A percentile compares a stretch with the other conserved stretches of the same genome.
Evolutionary conservation across 1,139 yeast genomes (phyloP).

Genomic region (Suhomyces kunorum): DNA sequence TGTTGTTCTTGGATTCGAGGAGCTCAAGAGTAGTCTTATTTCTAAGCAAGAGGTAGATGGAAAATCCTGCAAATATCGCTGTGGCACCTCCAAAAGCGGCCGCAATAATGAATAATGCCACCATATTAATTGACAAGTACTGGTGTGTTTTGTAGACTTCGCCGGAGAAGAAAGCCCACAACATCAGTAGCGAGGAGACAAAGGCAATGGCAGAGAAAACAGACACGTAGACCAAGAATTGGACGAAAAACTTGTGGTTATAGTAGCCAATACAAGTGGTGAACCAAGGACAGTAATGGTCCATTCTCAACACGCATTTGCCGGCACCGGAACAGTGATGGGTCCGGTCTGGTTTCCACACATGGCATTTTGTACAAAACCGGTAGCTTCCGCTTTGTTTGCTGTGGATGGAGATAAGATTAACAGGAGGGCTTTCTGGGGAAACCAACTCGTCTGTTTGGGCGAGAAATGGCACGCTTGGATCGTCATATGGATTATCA

Average conservation of each 20-base stretch:
- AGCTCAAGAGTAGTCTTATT: slow-evolving; percentile 85
- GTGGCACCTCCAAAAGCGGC: slow-evolving; percentile 67
- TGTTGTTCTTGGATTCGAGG: slow-evolving; percentile 55
- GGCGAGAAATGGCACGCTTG: slow-evolving; percentile 7
- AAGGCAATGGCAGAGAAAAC: slow-evolving; percentile 47
- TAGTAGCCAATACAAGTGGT: slow-evolving; percentile 81
- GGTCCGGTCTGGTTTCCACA: slow-evolving; percentile 92
- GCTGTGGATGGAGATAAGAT: slow-evolving; percentile 34
- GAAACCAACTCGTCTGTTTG: slow-evolving; percentile 7
- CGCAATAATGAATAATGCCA: slow-evolving; percentile 60
- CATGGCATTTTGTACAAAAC: slow-evolving; percentile 69
- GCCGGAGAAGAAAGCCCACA: slow-evolving; percentile 53
- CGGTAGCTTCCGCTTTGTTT: slow-evolving; percentile 37
- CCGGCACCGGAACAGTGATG: slow-evolving; percentile 85
- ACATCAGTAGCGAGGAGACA: slow-evolving; percentile 36
- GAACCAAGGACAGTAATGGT: slow-evolving; percentile 98
- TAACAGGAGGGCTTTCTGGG: slow-evolving; percentile 34
- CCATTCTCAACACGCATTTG: slow-evolving; percentile 74
- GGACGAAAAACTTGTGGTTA: slow-evolving; percentile 79
- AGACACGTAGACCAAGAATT: slow-evolving; percentile 63
- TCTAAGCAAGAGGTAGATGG: slow-evolving; percentile 55
- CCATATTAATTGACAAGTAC: slow-evolving; percentile 58
- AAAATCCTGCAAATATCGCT: slow-evolving; percentile 57
- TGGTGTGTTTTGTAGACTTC: slow-evolving; percentile 38
- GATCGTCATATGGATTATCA: slow-evolving; percentile 6